phyloP scores from a whole-genome alignment of 306 rosid species.

The Quercus engelmannii region DNA sequence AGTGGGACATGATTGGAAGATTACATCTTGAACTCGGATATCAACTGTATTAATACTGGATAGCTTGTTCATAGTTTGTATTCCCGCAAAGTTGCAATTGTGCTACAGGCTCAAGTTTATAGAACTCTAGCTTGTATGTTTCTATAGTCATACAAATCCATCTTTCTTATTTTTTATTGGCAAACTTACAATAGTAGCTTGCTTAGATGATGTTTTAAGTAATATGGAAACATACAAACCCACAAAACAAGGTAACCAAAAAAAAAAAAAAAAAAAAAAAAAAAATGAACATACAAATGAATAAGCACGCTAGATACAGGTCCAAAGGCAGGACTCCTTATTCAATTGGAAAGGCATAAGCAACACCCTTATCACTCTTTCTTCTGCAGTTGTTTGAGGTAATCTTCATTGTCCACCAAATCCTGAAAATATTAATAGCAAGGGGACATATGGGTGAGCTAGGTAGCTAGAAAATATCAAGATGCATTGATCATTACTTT shows the following conservation, averaged over 20 bases:
- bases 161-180: not conserved
- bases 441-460: constrained; percentile 8
- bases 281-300: not conserved
- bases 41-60: not conserved
- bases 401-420: constrained; percentile 82
- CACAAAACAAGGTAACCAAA: not conserved
- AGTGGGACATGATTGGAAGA: not conserved
- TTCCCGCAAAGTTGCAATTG: not conserved
- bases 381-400: constrained; percentile 67
- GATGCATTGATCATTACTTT: not conserved
- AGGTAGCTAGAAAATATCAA: not conserved
- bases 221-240: not conserved
- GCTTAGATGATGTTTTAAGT: not conserved
- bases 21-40: not conserved
- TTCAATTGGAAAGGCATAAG: not conserved
- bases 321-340: not conserved
- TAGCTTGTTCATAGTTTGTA: not conserved
- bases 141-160: not conserved
- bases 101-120: too few relatives aligned
- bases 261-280: too few relatives aligned
- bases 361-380: not conserved
- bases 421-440: constrained; percentile 47
- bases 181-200: not conserved
- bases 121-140: not conserved
- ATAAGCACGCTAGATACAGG: not conserved